phyloP scores from a whole-genome alignment of 768 basidiomycete genomes.

The Boletellus ananiceps region DNA sequence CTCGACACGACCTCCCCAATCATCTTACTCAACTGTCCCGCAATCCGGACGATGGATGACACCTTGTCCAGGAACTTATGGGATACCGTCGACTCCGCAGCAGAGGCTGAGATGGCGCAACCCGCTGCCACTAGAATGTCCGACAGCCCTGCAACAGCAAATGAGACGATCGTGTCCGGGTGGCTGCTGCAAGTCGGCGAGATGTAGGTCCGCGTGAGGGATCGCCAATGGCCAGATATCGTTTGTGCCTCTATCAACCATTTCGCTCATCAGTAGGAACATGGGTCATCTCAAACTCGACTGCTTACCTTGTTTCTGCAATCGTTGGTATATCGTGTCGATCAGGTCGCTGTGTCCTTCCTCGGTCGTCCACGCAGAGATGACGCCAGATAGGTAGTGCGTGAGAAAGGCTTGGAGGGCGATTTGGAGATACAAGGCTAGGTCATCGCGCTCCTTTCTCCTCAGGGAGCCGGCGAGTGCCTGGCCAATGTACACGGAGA shows the following conservation, averaged over 20 bases:
- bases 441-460: not conserved
- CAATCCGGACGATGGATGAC: not conserved
- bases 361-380: slow-evolving; percentile 14
- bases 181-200: not conserved
- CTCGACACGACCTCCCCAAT: slow-evolving; percentile 4
- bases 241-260: slow-evolving; percentile 5
- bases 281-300: not conserved
- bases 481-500: slow-evolving; percentile 2
- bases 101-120: not conserved
- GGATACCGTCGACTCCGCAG: not conserved
- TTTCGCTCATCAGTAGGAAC: not conserved
- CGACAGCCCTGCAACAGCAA: not conserved
- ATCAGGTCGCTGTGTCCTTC: slow-evolving; percentile 1
- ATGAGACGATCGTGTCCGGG: not conserved
- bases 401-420: slow-evolving; percentile 9
- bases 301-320: slow-evolving; percentile 6
- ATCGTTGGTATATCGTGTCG: slow-evolving; percentile 3
- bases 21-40: slow-evolving; percentile 5
- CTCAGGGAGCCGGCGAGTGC: not conserved
- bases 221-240: slow-evolving; percentile 11
- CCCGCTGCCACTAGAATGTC: slow-evolving; percentile 8
- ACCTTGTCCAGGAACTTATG: slow-evolving; percentile 4
- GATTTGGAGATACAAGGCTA: slow-evolving; percentile 5
- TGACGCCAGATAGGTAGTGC: not conserved
- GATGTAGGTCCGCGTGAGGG: slow-evolving; percentile 9